Base-by-base conservation (phyloP, 805 yeast genomes). In the Suhomyces faveliae region DNA sequence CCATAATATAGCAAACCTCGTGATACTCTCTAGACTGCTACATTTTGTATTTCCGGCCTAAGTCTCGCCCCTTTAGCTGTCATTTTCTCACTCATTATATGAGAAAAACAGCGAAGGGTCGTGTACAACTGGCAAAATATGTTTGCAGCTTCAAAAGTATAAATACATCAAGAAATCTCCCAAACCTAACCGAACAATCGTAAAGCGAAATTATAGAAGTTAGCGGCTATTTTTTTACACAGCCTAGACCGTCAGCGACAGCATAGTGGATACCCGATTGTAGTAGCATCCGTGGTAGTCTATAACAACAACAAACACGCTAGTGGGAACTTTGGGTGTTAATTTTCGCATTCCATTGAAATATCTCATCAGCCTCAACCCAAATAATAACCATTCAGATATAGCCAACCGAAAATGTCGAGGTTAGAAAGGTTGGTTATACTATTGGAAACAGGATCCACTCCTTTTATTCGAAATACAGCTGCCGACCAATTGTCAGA, bases 401-500 rank as follows among this genome's bases (percentile, higher is more conserved):
- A 33, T 15, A 15, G n/a, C 37, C 37, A 33, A 33, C 37, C 21
- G 15, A 37, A 10, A 19, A 71, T 74, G 77, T 73, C 77, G 42
- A 71, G 85, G 56, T 72, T 80, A 55, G 85, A 80, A 56, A 69
- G 84, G 47, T 74, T 80, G 49, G 84, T 80, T 51, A 70, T 80
- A 50, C 55, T 81, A 37, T 72, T 94, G 54, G 99, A 95, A 68
- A 89, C 97, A 1, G 99, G 99, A 9, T 89, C 97, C 10, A 89
- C 97, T 4, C 88, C 88, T 35, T 87, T 89, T 63, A 94, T 94
- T 39, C 79, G 98, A 55, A 89, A 89, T 61, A 89, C 97, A 8
- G 99, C 99, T 1, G 98, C 98, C 2, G 97, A 92, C 60, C 99
- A 94, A 68, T 75, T 94, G 55, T 89, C 96, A 4, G 98, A 92